phyloP scores from a whole-genome alignment of 2,329 filamentous ascomycete species.

The Neofusicoccum laricinum region DNA sequence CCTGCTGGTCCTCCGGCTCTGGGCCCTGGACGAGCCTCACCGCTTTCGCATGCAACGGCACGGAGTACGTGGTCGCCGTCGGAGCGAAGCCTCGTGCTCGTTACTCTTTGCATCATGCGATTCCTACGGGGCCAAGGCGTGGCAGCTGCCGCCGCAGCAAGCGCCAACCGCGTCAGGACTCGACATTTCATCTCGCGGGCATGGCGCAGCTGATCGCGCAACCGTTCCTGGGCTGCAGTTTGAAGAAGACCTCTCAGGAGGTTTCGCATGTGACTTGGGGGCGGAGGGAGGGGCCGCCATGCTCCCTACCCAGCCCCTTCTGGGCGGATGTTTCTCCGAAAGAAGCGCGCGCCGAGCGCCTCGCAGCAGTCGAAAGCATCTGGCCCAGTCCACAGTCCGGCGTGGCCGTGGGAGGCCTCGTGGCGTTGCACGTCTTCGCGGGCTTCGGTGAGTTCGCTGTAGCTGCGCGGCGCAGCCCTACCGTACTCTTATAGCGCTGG shows the following conservation, averaged over 20 bases:
- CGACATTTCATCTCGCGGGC: background rate
- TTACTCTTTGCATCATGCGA: background rate
- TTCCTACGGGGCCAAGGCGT: background rate
- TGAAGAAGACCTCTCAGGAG: background rate
- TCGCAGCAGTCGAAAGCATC: background rate
- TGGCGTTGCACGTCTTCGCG: too few relatives aligned
- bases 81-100: background rate
- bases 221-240: too few relatives aligned
- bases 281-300: background rate
- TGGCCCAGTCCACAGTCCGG: background rate
- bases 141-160: background rate
- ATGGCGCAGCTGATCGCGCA: background rate
- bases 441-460: too few relatives aligned
- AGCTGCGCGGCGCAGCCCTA: background rate
- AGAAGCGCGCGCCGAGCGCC: background rate
- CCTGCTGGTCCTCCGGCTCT: too few relatives aligned
- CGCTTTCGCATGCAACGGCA: too few relatives aligned
- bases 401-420: background rate
- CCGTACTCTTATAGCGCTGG: background rate
- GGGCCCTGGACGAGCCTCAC: too few relatives aligned
- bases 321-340: background rate
- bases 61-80: background rate
- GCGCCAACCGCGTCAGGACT: background rate
- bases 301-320: background rate
- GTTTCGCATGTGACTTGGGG: background rate